Evolutionary conservation across 495 filamentous ascomycete genomes (phyloP), one percentile per base, ranked within the genome.

Genomic region (Aspergillus nanangensis): DNA sequence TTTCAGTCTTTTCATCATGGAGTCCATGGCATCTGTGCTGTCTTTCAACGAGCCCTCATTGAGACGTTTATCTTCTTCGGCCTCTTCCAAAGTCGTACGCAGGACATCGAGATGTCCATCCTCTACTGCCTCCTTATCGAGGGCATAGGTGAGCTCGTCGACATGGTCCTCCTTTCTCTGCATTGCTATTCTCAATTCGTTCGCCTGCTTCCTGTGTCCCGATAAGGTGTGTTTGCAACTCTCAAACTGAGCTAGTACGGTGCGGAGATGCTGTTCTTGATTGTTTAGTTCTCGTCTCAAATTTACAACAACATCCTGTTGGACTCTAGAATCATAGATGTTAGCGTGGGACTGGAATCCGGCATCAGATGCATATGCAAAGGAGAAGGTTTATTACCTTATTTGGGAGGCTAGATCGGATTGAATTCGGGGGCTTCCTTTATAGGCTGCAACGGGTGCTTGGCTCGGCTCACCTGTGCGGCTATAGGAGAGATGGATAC

Each of bases 341-440:
- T 56, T 21, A 55, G 33, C 8, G 25, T n/a, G 24, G 22, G 21
- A 29, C n/a, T 38, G 9, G 14, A 35, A 13, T n/a, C n/a, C n/a
- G n/a, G n/a, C n/a, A n/a, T n/a, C n/a, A n/a, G n/a, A 36, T 14
- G 5, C 8, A 33, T 3, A 24, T 13, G 1, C 2, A 14, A 29
- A 7, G 13, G 11, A 15, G 18, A 19, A 31, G 19, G 8, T 8
- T 34, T 38, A 67, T 33, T 74, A 78, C 66, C 66, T 71, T 31
- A 86, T 76, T 63, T 88, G 86, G 17, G 76, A 76, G 31, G 79
- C 83, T 7, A 80, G 66, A 55, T 95, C 87, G 0, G 88, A 85
- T 62, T 86, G 85, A 82, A 97, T 94, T 8, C 89, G 80, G 19
- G 82, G 69, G n/a, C 53, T 62, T 3, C 75, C 66, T 3, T 41